Percentiles rank a stretch among this genome's conserved stretches.
Evolutionary conservation across 1,139 yeast genomes (phyloP).

Genomic region (Yamadazyma spencermartinsiae): DNA sequence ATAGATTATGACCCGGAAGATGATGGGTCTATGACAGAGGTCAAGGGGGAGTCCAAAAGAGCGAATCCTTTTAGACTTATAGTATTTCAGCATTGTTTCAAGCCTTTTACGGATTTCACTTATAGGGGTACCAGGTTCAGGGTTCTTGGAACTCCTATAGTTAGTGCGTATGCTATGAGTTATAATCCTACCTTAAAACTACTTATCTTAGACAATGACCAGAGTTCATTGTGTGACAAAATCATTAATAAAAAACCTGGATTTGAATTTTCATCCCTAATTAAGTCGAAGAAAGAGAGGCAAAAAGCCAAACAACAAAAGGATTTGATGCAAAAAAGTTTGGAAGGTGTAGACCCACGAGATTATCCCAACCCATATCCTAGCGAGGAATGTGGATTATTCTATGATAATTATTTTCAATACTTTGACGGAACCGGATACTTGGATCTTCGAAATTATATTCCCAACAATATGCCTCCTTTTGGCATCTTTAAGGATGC

Average conservation of each 20-base stretch:
- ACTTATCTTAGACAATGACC: slow-evolving; percentile 33
- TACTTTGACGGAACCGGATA: slow-evolving; percentile 10
- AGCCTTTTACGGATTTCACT: slow-evolving; percentile 43
- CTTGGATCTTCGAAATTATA: slow-evolving; percentile 18
- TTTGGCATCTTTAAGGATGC: slow-evolving; percentile 40
- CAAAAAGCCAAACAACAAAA: slow-evolving; percentile 7
- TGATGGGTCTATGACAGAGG: neutral
- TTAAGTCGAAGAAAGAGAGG: slow-evolving; percentile 21
- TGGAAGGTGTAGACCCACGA: slow-evolving; percentile 12
- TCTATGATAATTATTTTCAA: slow-evolving; percentile 4
- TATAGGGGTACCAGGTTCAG: slow-evolving; percentile 42
- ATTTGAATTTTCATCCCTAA: slow-evolving; percentile 27
- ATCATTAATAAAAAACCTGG: slow-evolving; percentile 32
- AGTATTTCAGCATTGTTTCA: slow-evolving; percentile 36
- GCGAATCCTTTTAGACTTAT: slow-evolving; percentile 23
- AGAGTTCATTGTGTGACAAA: slow-evolving; percentile 39
- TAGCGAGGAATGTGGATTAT: slow-evolving; percentile 10
- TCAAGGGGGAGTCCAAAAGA: neutral
- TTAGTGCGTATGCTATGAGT: slow-evolving; percentile 28
- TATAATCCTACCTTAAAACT: slow-evolving; percentile 39
- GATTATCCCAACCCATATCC: slow-evolving; percentile 35
- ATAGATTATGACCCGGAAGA: slow-evolving; percentile 14
- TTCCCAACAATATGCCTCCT: slow-evolving; percentile 41
- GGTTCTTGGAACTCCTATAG: slow-evolving; percentile 37
- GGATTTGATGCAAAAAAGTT: slow-evolving; percentile 2